phyloP scores from a whole-genome alignment of 2,329 filamentous ascomycete genomes.

The Cladosporium austrohemisphaericum region DNA sequence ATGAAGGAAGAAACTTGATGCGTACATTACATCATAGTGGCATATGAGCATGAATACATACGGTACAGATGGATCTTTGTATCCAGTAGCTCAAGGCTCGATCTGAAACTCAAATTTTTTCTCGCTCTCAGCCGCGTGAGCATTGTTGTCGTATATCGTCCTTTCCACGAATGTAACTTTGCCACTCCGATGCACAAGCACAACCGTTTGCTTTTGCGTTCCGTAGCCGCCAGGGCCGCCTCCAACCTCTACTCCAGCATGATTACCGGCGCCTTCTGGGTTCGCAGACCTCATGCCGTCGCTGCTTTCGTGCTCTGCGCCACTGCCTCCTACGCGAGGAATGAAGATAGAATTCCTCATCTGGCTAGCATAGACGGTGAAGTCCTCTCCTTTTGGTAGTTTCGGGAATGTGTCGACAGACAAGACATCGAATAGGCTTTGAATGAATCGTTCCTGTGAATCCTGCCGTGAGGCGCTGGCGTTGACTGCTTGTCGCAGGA shows the following conservation, averaged over 20 bases:
- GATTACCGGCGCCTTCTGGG: constrained; percentile 16
- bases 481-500: constrained; percentile 49
- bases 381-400: constrained; percentile 45
- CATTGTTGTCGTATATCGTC: constrained; percentile 55
- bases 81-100: constrained; percentile 42
- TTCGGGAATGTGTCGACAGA: constrained; percentile 54
- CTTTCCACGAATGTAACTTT: constrained; percentile 60
- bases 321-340: constrained; percentile 51
- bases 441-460: constrained; percentile 49
- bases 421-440: constrained; percentile 51
- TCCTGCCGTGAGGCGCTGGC: constrained; percentile 38
- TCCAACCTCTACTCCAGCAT: constrained; percentile 21
- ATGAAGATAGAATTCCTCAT: constrained; percentile 60
- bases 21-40: no score
- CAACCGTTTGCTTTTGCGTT: constrained; percentile 61
- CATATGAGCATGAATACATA: no score
- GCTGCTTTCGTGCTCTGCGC: constrained; percentile 36
- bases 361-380: constrained; percentile 54
- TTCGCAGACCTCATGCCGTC: constrained; percentile 41
- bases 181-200: constrained; percentile 54
- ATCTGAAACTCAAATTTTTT: constrained; percentile 46
- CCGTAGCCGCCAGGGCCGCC: constrained; percentile 52
- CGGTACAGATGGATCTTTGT: no score
- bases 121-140: constrained; percentile 49
- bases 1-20: no score